Conservation (phyloP, 768 basidiomycete genomes). For the Symmetrospora coprosmae region DNA sequence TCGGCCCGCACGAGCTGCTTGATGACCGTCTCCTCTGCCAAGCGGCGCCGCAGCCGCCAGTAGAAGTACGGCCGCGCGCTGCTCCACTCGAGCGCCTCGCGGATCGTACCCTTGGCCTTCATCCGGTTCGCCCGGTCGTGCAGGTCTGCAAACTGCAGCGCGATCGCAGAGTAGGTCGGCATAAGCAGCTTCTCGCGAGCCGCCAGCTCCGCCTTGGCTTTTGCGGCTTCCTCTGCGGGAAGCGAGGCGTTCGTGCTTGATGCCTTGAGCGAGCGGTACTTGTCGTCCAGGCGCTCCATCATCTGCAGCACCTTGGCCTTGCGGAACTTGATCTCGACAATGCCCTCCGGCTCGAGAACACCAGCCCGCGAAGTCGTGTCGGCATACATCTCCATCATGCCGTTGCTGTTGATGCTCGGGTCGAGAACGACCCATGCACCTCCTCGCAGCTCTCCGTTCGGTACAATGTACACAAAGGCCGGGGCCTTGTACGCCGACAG, state of each 20-base stretch:
- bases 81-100: slow-evolving; percentile 31
- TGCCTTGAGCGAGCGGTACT: slow-evolving; percentile 64
- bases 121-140: slow-evolving; percentile 47
- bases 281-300: slow-evolving; percentile 84
- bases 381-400: slow-evolving; percentile 96
- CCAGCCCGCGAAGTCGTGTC: slow-evolving; percentile 91
- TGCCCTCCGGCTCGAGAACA: slow-evolving; percentile 86
- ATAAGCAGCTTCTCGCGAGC: slow-evolving; percentile 64
- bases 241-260: slow-evolving; percentile 62
- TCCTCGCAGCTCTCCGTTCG: slow-evolving; percentile 94
- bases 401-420: slow-evolving; percentile 86
- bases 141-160: slow-evolving; percentile 84
- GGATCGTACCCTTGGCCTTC: slow-evolving; percentile 35
- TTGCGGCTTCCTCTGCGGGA: slow-evolving; percentile 57
- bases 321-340: slow-evolving; percentile 95
- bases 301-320: slow-evolving; percentile 74
- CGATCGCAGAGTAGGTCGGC: slow-evolving; percentile 86
- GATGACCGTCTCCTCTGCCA: slow-evolving; percentile 35
- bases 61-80: slow-evolving; percentile 38
- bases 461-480: slow-evolving; percentile 94
- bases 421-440: slow-evolving; percentile 99
- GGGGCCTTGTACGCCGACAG: slow-evolving; percentile 93
- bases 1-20: slow-evolving; percentile 36
- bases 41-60: slow-evolving; percentile 37
- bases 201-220: slow-evolving; percentile 54